Percentiles rank a stretch among this genome's conserved stretches.
Conservation (phyloP, 495 filamentous ascomycete genomes). For the Penicillium flavigenum region DNA sequence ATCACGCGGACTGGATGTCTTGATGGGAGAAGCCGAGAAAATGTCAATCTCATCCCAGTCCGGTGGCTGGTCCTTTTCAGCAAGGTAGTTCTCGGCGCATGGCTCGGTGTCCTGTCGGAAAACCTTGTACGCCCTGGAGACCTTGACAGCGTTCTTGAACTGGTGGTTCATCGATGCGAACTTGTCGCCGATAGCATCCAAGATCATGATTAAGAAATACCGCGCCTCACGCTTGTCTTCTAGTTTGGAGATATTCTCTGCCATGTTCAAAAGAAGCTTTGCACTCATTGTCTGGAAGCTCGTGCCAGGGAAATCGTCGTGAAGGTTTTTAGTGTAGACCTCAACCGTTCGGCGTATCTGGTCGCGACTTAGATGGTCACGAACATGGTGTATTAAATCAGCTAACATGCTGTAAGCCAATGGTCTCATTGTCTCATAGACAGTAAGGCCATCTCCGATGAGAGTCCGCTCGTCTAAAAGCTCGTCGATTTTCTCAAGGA, state of each 20-base stretch:
- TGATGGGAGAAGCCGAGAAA: slow-evolving; percentile 93
- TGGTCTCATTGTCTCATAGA: slow-evolving; percentile 94
- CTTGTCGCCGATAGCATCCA: slow-evolving; percentile 97
- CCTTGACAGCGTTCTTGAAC: slow-evolving; percentile 89
- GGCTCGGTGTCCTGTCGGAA: slow-evolving; percentile 61
- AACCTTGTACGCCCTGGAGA: slow-evolving; percentile 70
- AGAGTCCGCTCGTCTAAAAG: slow-evolving; percentile 89
- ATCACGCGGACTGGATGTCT: slow-evolving; percentile 89
- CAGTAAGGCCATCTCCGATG: slow-evolving; percentile 93
- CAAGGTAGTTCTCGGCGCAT: slow-evolving; percentile 71
- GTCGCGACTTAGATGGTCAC: slow-evolving; percentile 74
- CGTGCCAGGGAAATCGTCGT: slow-evolving; percentile 93
- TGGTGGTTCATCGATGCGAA: slow-evolving; percentile 98
- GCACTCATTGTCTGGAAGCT: slow-evolving; percentile 99
- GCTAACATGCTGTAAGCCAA: slow-evolving; percentile 98
- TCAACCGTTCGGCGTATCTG: slow-evolving; percentile 95
- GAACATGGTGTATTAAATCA: slow-evolving; percentile 95
- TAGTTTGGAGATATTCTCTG: slow-evolving; percentile 90
- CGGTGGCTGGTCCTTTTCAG: slow-evolving; percentile 73
- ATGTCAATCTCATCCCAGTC: slow-evolving; percentile 99
- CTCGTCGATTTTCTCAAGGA: slow-evolving; percentile 91
- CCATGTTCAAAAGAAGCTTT: slow-evolving; percentile 94
- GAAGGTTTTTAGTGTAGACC: slow-evolving; percentile 94
- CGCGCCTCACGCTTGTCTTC: slow-evolving; percentile 89
- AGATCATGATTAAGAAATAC: slow-evolving; percentile 94